Conservation (phyloP, 139 green algal species). For the Micractinium conductrix region DNA sequence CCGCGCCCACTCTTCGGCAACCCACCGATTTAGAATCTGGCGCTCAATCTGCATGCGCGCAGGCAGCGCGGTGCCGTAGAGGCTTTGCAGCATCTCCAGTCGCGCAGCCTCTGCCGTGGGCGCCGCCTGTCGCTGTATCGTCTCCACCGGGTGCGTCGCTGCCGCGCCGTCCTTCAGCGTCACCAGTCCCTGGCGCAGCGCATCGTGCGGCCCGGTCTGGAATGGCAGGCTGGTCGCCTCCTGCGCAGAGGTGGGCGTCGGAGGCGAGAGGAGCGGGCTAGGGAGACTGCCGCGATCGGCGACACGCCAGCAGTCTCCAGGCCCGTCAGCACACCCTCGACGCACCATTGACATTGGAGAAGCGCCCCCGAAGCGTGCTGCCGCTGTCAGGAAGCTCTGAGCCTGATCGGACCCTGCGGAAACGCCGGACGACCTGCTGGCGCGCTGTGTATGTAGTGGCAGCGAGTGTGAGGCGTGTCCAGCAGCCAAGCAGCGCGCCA, state of each 20-base stretch:
- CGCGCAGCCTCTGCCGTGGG: constrained; percentile 29
- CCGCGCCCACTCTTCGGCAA: background rate
- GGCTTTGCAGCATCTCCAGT: constrained; percentile 68
- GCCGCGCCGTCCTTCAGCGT: constrained; percentile 76
- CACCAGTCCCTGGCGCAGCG: constrained; percentile 70
- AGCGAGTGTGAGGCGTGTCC: too few relatives aligned
- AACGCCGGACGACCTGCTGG: too few relatives aligned
- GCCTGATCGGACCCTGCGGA: too few relatives aligned
- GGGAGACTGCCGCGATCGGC: background rate
- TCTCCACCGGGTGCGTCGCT: constrained; percentile 71
- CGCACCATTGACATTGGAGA: too few relatives aligned
- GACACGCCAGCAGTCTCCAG: too few relatives aligned
- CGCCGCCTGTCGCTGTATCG: constrained; percentile 62
- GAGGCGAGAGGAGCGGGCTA: background rate
- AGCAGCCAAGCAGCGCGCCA: too few relatives aligned
- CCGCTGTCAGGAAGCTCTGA: too few relatives aligned
- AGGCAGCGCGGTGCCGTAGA: constrained; percentile 81
- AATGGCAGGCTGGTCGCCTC: constrained; percentile 61
- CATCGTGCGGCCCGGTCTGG: constrained; percentile 64
- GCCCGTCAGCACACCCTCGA: too few relatives aligned
- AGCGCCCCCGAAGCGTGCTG: too few relatives aligned
- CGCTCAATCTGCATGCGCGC: constrained; percentile 77
- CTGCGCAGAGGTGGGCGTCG: constrained; percentile 20
- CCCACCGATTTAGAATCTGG: constrained; percentile 76
- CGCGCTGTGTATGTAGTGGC: too few relatives aligned